These are phyloP conservation scores for Ophiocordyceps sinensis DNA, from an alignment of 2,329 filamentous ascomycete species.

Conservation along the genomic window DNA sequence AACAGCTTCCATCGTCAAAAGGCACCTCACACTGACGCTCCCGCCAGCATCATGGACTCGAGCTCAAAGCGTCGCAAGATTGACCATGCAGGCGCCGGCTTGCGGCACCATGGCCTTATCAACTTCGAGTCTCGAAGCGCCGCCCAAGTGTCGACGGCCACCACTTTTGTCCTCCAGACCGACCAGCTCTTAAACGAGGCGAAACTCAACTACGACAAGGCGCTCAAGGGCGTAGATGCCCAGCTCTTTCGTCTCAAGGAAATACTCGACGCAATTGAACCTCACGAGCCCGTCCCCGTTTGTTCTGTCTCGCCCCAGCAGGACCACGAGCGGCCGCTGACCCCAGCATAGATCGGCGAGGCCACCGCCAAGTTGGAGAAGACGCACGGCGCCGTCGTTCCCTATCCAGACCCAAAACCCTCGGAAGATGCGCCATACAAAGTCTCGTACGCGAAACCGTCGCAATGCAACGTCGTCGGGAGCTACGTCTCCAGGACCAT, in stretches of 20 bases:
- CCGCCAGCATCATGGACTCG: slow-evolving; percentile 24
- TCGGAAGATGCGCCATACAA: slow-evolving; percentile 67
- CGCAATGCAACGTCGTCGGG: slow-evolving; percentile 73
- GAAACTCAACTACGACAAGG: slow-evolving; percentile 34
- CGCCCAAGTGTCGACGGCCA: slow-evolving; percentile 29
- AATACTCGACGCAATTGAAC: slow-evolving; percentile 33
- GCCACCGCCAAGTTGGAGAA: slow-evolving; percentile 54
- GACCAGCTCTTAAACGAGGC: slow-evolving; percentile 43
- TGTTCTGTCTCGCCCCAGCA: slow-evolving; percentile 7
- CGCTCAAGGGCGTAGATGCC: slow-evolving; percentile 32
- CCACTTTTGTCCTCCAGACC: slow-evolving; percentile 43
- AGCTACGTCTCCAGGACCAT: slow-evolving; percentile 72
- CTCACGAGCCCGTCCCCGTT: slow-evolving; percentile 36
- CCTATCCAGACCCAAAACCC: slow-evolving; percentile 72
- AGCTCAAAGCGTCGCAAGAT: slow-evolving; percentile 35
- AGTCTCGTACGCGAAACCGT: slow-evolving; percentile 60
- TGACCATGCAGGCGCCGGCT: slow-evolving; percentile 20
- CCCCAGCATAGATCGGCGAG: slow-evolving; percentile 41
- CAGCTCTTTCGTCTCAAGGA: slow-evolving; percentile 37
- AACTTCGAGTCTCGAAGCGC: slow-evolving; percentile 25
- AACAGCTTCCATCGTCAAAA: neutral
- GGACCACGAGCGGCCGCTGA: slow-evolving; percentile 4
- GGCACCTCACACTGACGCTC: neutral
- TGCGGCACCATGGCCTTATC: slow-evolving; percentile 21
- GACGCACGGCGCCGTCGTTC: slow-evolving; percentile 54